A percentile compares a stretch with the other conserved stretches of the same genome.
These are phyloP conservation scores for Rubia occidens DNA, from an alignment of 305 asterid genomes.

Conservation along the genomic window DNA sequence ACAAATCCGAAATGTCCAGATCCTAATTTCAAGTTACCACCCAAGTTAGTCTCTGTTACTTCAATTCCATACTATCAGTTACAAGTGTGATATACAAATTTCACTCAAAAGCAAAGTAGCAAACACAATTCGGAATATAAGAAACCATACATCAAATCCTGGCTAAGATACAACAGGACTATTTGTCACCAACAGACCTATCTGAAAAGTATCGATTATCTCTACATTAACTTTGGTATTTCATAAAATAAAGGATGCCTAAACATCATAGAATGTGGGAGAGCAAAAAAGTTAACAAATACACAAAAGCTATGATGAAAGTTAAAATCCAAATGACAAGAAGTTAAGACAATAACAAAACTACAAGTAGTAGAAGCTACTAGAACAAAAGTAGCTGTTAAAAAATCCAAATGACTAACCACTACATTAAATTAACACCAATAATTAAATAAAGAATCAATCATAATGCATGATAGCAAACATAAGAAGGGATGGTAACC, in stretches of 20 bases:
- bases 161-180: neutral
- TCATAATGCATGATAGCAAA: no score
- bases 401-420: neutral
- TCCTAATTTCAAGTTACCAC: constrained; percentile 38
- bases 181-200: neutral
- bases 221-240: neutral
- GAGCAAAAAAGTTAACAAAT: neutral
- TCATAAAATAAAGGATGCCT: neutral
- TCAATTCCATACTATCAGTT: neutral
- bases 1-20: constrained; percentile 68
- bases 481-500: neutral
- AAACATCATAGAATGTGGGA: neutral
- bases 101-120: neutral
- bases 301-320: no score
- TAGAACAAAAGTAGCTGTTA: no score
- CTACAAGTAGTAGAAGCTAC: neutral
- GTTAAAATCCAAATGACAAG: neutral
- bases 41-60: neutral
- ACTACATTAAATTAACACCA: neutral
- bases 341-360: neutral
- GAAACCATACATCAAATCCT: neutral
- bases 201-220: neutral
- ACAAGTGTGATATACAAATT: neutral
- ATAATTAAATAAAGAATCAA: no score
- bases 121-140: neutral